Base-by-base conservation (phyloP, 208 protist species). In the Balamuthia mandrillaris region DNA sequence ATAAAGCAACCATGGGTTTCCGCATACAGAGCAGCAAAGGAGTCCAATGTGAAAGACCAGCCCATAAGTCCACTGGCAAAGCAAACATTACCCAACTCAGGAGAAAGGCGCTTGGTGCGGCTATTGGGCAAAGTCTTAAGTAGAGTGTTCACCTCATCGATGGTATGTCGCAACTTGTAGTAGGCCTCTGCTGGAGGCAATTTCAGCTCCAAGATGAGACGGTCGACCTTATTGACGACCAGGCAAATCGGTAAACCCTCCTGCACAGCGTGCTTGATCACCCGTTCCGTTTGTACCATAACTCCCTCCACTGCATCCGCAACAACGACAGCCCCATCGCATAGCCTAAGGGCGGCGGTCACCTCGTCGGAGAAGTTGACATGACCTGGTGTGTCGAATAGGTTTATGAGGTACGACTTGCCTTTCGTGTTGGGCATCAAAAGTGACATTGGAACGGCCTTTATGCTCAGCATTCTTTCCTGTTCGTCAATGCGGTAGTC, bases 161-260 rank as follows among this genome's bases (percentile, higher is more conserved):
- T 94, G n/a, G 96, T 95, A 68, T 97, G 93, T 16, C 91, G 92
- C 24, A 99, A 82, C 91, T 99, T 99, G 58, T 95, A 91, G 88
- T 99, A 99, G n/a, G 98, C 97, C 85, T 99, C 97, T 1, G 90
- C 79, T 16, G 98, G 98, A 4, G 98, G 98, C n/a, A 99, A 93
- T 87, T 98, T 98, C 7, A 99, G 89, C 86, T 99, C 98, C 3
- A 98, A 87, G 9, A 99, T 96, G 39, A 99, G 93, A 12, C 98
- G 94, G 88, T 99, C 98, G 31, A 99, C 70, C 87, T 99, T 99
- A 82, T 97, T 99, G 63, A 99, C 93, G 31, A 98, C 85, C 2
- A 99, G 85, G 21, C 95, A 88, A 18, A 99, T 79, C 3, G 95
- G 91, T 12, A 99, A 51, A 27, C 92, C 75, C 66, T 98, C 92